A percentile compares a stretch with the other conserved stretches of the same genome.
Evolutionary conservation across 495 filamentous ascomycete genomes (phyloP).

Genomic region (Apiosordaria backusii): DNA sequence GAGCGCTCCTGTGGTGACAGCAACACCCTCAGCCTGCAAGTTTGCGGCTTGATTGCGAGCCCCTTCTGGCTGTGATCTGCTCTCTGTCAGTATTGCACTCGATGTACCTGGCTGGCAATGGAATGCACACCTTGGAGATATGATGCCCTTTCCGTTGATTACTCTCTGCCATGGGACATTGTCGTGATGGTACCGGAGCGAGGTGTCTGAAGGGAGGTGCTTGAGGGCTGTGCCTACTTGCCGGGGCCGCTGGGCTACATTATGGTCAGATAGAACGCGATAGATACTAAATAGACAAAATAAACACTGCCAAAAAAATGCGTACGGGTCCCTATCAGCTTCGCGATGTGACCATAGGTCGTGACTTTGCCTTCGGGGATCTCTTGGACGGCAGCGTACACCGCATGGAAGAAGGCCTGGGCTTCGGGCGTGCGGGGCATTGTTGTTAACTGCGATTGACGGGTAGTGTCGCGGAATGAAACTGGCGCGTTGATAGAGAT

Average conservation of each 20-base stretch:
- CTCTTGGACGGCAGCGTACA: conserved; percentile 79
- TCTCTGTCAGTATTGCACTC: neutral
- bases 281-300: neutral
- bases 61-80: conserved; percentile 61
- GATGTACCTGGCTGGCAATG: neutral
- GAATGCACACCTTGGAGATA: conserved; percentile 67
- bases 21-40: conserved; percentile 66
- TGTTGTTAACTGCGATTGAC: neutral
- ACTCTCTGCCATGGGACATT: conserved; percentile 96
- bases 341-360: conserved; percentile 84
- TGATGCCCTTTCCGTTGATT: conserved; percentile 78
- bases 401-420: conserved; percentile 74
- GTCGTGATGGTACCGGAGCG: conserved; percentile 56
- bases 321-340: conserved; percentile 74
- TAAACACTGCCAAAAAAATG: conserved; percentile 6
- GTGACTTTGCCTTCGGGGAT: conserved; percentile 81
- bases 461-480: neutral
- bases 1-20: conserved; percentile 58
- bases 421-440: conserved; percentile 84
- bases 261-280: neutral
- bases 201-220: conserved; percentile 56
- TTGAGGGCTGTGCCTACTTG: conserved; percentile 90
- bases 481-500: neutral
- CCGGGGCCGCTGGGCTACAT: conserved; percentile 61
- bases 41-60: conserved; percentile 64